phyloP scores from a whole-genome alignment of 176 grass and related monocot genomes.

The Eragrostis nindensis region DNA sequence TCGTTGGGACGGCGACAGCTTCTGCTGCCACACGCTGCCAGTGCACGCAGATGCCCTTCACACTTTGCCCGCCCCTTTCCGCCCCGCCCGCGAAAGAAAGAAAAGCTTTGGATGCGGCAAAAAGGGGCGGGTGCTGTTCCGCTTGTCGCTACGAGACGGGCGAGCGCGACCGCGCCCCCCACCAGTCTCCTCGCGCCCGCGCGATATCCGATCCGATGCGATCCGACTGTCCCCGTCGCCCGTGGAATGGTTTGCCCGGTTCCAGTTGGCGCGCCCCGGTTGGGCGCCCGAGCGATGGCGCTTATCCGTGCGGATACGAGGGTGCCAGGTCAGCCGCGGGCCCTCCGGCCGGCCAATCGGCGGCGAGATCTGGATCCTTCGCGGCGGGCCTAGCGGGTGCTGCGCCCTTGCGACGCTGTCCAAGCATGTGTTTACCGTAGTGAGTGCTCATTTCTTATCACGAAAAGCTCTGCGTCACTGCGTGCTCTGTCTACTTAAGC shows the following conservation, averaged over 20 bases:
- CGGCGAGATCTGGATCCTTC: constrained; percentile 40
- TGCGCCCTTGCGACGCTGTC: too few species aligned
- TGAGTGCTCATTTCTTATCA: neutral
- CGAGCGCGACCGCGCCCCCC: neutral
- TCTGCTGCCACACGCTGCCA: too few species aligned
- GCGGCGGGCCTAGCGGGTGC: neutral
- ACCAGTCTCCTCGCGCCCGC: too few species aligned
- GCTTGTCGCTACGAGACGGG: neutral
- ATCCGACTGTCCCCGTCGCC: constrained; percentile 18
- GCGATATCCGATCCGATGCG: too few species aligned
- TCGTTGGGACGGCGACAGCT: neutral
- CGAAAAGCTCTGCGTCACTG: neutral
- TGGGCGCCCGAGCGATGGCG: neutral
- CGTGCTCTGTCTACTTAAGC: too few species aligned
- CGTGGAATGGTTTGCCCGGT: neutral
- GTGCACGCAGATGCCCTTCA: constrained; percentile 7
- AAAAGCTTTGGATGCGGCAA: neutral
- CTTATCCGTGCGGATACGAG: constrained; percentile 43
- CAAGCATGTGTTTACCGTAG: neutral
- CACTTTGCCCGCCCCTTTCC: neutral
- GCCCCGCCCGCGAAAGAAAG: too few species aligned
- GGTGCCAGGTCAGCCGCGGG: constrained; percentile 33
- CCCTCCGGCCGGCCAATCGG: neutral
- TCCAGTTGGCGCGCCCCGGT: constrained; percentile 19
- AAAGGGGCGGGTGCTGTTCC: neutral